Base-by-base conservation (phyloP, 1,284 basidiomycete genomes). In the Heterobasidion parviporum region DNA sequence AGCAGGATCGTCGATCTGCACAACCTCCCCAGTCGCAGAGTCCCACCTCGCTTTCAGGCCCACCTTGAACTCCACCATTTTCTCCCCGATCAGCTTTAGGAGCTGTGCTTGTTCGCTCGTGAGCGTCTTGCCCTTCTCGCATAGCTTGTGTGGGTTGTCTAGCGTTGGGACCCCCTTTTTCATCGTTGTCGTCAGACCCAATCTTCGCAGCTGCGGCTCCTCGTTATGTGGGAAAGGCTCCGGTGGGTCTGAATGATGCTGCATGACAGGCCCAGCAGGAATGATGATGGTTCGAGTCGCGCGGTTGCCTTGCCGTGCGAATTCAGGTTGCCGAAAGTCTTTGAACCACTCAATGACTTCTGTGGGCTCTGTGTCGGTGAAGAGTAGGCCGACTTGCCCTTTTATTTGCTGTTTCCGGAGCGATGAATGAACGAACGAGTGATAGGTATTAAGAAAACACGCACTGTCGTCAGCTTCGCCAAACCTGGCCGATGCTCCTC, bases 271-370 rank as follows among this genome's bases (percentile, higher is more conserved):
- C 35, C 87, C 86, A 33, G 75, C 83, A 41, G 93, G 90, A 18
- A 99, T 76, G 26, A 80, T 75, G 55, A 98, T 81, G 0, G 87
- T 88, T 60, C 83, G 79, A 15, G 83, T 79, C 1, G 95, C 93
- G 46, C 75, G 70, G 68, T 92, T 94, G 49, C 94, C 94, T 64
- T 89, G 79, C 44, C 97, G 87, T 33, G 94, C 95, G 72, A 92
- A 99, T 72, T 98, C 95, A 50, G 89, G 82, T 67, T 89, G 89
- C 63, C 82, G 76, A 77, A 94, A 98, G 68, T 92, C 85, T 56
- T 83, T 83, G 73, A 98, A 99, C 96, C 96, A 99, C 58, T 92
- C 94, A 45, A 84, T 76, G 48, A 97, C 95, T 70, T 97, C 94
- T 62, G 86, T 77, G 8, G 94, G 91, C 60, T 87, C 83, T 54